Percentiles rank a stretch among this genome's conserved stretches.
Evolutionary conservation across 129 eudicot species (phyloP).

Genomic region (Pulicaria dysenterica): DNA sequence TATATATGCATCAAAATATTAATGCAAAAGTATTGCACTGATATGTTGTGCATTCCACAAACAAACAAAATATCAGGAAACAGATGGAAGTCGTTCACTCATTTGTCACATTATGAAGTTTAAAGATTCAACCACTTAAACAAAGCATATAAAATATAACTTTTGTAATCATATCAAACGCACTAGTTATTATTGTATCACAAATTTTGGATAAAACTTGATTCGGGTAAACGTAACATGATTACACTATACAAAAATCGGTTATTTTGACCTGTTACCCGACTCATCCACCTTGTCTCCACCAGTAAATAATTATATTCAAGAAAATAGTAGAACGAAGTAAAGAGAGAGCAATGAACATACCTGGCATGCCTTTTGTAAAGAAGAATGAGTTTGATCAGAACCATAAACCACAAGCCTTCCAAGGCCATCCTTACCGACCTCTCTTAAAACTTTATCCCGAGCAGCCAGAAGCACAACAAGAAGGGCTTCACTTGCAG

Average conservation of each 20-base stretch:
- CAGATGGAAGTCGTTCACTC: too few relatives aligned
- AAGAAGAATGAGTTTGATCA: constrained; percentile 94
- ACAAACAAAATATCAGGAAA: too few relatives aligned
- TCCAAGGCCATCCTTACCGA: constrained; percentile 71
- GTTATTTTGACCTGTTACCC: not conserved
- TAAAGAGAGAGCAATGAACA: constrained; percentile 17
- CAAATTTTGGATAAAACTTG: not conserved
- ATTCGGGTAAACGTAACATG: not conserved
- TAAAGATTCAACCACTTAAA: too few relatives aligned
- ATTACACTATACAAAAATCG: not conserved
- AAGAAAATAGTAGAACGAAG: not conserved
- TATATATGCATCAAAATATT: not conserved
- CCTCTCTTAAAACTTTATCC: constrained; percentile 68
- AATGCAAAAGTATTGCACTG: too few relatives aligned
- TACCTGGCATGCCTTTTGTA: constrained; percentile 95
- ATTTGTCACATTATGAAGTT: too few relatives aligned
- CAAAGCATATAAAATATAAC: too few relatives aligned
- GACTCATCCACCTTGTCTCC: not conserved
- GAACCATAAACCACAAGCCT: constrained; percentile 88
- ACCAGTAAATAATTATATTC: not conserved
- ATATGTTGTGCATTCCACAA: too few relatives aligned
- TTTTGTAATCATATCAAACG: not conserved
- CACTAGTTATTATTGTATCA: not conserved
- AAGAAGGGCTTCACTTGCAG: constrained; percentile 94
- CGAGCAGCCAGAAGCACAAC: constrained; percentile 94